Evolutionary conservation across 1,284 basidiomycete species (phyloP).

Genomic region (Spongiforma sp.): DNA sequence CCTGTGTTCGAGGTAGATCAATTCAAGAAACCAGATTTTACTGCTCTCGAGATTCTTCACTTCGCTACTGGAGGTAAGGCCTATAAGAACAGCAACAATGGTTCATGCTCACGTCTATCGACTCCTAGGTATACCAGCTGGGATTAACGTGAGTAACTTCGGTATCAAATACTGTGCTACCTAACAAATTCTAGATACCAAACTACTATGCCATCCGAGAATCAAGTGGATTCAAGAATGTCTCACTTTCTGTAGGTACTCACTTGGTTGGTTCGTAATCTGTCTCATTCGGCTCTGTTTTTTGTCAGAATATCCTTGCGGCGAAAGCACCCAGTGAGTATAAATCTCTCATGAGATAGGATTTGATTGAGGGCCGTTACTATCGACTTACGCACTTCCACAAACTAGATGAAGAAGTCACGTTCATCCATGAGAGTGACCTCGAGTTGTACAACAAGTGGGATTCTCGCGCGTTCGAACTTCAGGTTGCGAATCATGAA

Average conservation of each 20-base stretch:
- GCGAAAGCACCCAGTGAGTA: constrained; percentile 80
- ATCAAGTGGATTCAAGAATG: constrained; percentile 83
- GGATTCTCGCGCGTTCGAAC: constrained; percentile 79
- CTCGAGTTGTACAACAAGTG: constrained; percentile 73
- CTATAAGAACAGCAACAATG: neutral
- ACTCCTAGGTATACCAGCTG: constrained; percentile 73
- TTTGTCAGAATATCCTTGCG: constrained; percentile 71
- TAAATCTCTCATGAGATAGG: neutral
- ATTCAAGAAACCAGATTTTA: constrained; percentile 88
- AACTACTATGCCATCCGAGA: constrained; percentile 85
- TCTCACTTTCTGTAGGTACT: constrained; percentile 67
- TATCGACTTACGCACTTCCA: neutral
- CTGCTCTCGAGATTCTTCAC: constrained; percentile 78
- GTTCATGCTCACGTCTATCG: neutral
- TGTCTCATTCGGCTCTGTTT: neutral
- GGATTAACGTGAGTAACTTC: constrained; percentile 70
- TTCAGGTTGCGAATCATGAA: constrained; percentile 89
- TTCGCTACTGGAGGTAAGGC: constrained; percentile 77
- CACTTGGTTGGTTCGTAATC: neutral
- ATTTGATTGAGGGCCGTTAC: neutral
- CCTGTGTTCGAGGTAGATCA: constrained; percentile 81
- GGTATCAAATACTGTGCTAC: neutral
- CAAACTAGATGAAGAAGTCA: constrained; percentile 69
- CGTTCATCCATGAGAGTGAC: constrained; percentile 81
- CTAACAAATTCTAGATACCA: constrained; percentile 57